These are phyloP conservation scores for Epichloe sp. DNA, from an alignment of 2,329 filamentous ascomycete species.

Conservation along the genomic window DNA sequence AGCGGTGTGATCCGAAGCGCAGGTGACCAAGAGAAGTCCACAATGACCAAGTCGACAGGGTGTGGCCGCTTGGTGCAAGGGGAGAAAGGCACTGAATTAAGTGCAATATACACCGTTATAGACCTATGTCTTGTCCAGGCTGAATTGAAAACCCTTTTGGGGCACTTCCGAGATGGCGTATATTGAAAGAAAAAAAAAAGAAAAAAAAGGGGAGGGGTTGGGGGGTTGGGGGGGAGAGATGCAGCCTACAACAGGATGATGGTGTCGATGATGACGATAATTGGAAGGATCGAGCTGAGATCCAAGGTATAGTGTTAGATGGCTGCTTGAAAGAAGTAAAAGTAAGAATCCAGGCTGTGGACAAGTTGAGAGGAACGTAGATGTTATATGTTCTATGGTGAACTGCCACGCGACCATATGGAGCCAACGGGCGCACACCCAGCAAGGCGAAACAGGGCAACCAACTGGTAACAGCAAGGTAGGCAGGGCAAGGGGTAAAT, in stretches of 20 bases:
- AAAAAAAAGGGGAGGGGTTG: background rate
- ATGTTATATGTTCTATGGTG: constrained; percentile 5
- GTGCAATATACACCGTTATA: constrained; percentile 4
- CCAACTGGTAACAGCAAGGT: background rate
- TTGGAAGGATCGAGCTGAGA: background rate
- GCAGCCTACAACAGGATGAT: background rate
- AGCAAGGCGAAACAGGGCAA: background rate
- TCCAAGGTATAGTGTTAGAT: background rate
- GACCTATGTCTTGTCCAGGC: constrained; percentile 2
- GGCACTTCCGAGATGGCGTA: background rate
- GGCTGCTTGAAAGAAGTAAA: background rate
- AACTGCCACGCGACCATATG: constrained; percentile 1
- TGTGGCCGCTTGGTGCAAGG: background rate
- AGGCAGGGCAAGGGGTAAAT: background rate
- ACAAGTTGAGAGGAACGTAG: background rate
- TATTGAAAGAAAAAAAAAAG: background rate
- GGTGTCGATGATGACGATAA: background rate
- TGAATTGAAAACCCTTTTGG: background rate
- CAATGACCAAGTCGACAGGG: constrained; percentile 4
- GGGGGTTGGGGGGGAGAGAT: background rate
- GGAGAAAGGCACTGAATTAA: constrained; percentile 5
- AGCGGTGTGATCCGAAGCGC: constrained; percentile 7
- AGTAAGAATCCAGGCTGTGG: background rate
- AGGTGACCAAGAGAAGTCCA: constrained; percentile 3
- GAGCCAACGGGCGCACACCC: background rate